Conservation (phyloP, 179 eudicot species). For the Spergularia azorica region DNA sequence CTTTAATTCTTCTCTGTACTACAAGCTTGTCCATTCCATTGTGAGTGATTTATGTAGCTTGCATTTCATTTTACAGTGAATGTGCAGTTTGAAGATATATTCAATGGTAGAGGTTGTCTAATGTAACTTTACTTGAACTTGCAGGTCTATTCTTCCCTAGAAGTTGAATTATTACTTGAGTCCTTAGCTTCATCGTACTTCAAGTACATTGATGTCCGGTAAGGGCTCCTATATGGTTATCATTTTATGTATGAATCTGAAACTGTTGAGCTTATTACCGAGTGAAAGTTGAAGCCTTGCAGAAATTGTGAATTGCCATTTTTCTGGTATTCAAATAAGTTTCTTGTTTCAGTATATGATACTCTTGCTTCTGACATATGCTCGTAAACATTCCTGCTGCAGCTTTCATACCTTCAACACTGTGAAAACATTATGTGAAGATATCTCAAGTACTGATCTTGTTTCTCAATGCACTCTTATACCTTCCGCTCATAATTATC, state of each 20-base stretch:
- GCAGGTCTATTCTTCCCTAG: conserved; percentile 58
- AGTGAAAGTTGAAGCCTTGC: neutral
- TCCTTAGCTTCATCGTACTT: conserved; percentile 66
- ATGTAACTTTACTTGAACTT: conserved; percentile 21
- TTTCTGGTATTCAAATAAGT: neutral
- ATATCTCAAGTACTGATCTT: conserved; percentile 48
- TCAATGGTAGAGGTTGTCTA: neutral
- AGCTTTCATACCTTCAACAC: conserved; percentile 84
- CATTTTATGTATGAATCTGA: neutral
- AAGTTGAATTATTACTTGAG: conserved; percentile 58
- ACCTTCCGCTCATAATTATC: neutral
- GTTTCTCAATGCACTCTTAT: neutral
- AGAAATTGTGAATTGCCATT: neutral
- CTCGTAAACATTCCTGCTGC: conserved; percentile 27
- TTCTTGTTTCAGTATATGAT: neutral
- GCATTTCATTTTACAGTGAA: neutral
- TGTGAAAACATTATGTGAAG: conserved; percentile 61
- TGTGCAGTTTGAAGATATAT: neutral
- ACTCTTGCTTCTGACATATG: neutral
- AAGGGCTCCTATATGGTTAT: conserved; percentile 30
- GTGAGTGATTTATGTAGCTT: conserved; percentile 43
- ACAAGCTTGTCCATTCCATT: conserved; percentile 59
- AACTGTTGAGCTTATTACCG: neutral
- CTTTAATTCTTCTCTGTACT: conserved; percentile 65
- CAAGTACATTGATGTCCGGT: conserved; percentile 87